Evolutionary conservation across 495 filamentous ascomycete species (phyloP), one percentile per base, ranked within the genome.

Genomic region (Podospora tetraspora): DNA sequence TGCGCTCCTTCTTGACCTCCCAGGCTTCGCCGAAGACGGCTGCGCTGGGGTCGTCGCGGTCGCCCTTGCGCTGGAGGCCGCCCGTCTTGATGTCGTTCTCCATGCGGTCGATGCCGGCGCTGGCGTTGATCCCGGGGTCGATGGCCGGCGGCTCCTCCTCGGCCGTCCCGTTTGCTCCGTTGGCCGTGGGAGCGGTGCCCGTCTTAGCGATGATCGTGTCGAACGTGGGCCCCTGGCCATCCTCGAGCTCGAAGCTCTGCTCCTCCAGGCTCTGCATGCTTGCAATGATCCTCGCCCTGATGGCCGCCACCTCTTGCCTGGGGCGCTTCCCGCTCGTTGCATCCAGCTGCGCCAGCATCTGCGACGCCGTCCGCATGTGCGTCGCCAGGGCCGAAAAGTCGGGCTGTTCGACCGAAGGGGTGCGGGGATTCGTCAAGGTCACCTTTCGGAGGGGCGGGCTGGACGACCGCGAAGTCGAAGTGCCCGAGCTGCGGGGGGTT

Each of bases 181-280:
- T 71, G 57, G 69, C 66, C 21, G 58, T 71, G 3, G 82, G 77
- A 56, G 74, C 74, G 0, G 83, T 72, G 3, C 82, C 81, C 66
- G 75, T 81, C 65, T 82, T 86, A 22, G 88, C 88, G 74, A 92
- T 90, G 68, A 92, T 91, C 30, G 82, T 83, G 73, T 92, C 90
- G 66, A 92, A 92, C 3, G 87, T 90, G 30, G 90, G 88, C 10
- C 84, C 82, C 32, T 84, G 79, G 11, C 78, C 78, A 68, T 88
- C 87, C 64, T 89, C 85, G 10, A 83, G 73, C 57, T 89, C 84
- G 70, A 92, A 92, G 74, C 85, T 91, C 73, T 92, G 88, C 74
- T 92, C 90, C 73, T 92, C 90, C n/a, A 92, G 83, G 72, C 80
- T 90, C 71, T 92, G 90, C 90, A 92, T 92, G 76, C 90, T 92